A percentile compares a stretch with the other conserved stretches of the same genome.
phyloP scores from a whole-genome alignment of 306 rosid genomes.

The Trifolium subterraneum region DNA sequence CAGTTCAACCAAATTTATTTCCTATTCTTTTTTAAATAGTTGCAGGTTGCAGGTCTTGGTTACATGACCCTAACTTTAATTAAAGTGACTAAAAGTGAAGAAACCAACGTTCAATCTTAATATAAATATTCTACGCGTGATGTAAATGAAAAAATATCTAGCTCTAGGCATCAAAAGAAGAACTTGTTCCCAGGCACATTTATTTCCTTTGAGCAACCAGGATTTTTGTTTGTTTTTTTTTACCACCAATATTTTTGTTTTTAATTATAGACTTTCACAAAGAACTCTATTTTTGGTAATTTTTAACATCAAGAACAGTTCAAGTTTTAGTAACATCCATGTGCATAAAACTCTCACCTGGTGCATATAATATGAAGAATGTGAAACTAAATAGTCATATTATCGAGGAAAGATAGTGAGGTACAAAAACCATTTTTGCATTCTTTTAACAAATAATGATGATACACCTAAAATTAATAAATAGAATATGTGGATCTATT shows the following conservation, averaged over 20 bases:
- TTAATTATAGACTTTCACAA: not conserved
- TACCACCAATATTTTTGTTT: not conserved
- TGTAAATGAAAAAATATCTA: not conserved
- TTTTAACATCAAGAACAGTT: constrained; percentile 33
- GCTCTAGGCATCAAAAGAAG: not conserved
- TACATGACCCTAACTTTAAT: constrained; percentile 5
- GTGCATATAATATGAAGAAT: constrained; percentile 6
- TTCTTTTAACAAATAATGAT: not conserved
- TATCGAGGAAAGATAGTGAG: not conserved
- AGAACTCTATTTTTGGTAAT: constrained; percentile 24
- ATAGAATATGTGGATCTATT: constrained; percentile 18
- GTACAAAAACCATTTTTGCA: not conserved
- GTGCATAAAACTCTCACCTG: constrained; percentile 29
- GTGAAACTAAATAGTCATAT: constrained; percentile 15
- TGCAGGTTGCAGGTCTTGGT: constrained; percentile 13
- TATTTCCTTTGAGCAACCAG: no score
- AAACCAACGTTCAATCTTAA: constrained; percentile 21
- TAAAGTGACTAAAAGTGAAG: constrained; percentile 25
- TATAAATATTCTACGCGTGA: not conserved
- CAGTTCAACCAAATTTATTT: constrained; percentile 20
- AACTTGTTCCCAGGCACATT: not conserved
- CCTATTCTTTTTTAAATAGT: constrained; percentile 15
- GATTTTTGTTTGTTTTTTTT: no score
- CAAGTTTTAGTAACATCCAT: not conserved
- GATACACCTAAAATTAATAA: constrained; percentile 18